Conservation (phyloP, 1,284 basidiomycete species). For the Sanguinoderma infundibulare region DNA sequence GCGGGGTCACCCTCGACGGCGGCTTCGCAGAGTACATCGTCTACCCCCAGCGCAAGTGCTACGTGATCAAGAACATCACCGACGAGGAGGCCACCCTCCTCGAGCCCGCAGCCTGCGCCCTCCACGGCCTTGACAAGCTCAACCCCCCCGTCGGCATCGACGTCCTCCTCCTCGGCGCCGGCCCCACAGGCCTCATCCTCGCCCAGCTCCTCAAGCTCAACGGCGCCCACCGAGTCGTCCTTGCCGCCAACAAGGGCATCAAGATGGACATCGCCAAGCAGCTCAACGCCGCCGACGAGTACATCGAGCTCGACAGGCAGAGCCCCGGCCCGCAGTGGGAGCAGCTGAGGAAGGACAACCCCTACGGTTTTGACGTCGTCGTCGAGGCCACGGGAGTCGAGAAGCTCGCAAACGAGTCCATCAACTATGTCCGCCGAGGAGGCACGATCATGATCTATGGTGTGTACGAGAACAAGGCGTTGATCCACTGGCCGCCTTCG, state of each 20-base stretch:
- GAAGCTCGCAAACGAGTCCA: slow-evolving; percentile 57
- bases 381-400: slow-evolving; percentile 67
- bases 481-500: slow-evolving; percentile 59
- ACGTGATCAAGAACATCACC: slow-evolving; percentile 63
- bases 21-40: slow-evolving; percentile 65
- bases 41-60: slow-evolving; percentile 41
- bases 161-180: slow-evolving; percentile 54
- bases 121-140: slow-evolving; percentile 68
- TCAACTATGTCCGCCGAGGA: slow-evolving; percentile 64
- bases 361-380: slow-evolving; percentile 66
- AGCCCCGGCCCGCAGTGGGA: slow-evolving; percentile 59
- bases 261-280: slow-evolving; percentile 64
- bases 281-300: slow-evolving; percentile 56
- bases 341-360: slow-evolving; percentile 59
- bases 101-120: slow-evolving; percentile 65
- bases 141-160: slow-evolving; percentile 57
- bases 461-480: slow-evolving; percentile 59
- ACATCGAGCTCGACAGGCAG: slow-evolving; percentile 59
- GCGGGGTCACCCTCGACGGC: slow-evolving; percentile 57
- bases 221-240: slow-evolving; percentile 52
- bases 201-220: slow-evolving; percentile 64
- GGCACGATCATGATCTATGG: slow-evolving; percentile 60
- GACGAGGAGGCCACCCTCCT: slow-evolving; percentile 65
- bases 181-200: slow-evolving; percentile 62
- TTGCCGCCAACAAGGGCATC: slow-evolving; percentile 60